These are phyloP conservation scores for Mycena vulgaris DNA, from an alignment of 768 basidiomycete genomes.

Conservation along the genomic window DNA sequence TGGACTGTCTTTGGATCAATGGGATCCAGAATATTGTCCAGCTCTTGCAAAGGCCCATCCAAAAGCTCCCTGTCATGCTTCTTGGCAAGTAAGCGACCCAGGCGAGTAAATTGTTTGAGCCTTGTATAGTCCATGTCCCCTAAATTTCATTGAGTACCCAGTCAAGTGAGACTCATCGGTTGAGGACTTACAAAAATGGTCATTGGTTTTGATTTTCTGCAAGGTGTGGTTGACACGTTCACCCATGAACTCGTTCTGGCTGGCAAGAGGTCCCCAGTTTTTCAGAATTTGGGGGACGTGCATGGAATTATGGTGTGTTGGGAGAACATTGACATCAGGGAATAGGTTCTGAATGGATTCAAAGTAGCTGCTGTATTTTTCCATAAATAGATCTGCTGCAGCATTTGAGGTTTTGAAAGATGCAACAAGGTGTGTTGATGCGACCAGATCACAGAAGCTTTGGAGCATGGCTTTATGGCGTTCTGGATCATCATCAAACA, in stretches of 20 bases:
- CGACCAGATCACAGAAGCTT: constrained; percentile 34
- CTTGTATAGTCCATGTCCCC: constrained; percentile 35
- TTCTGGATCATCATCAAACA: constrained; percentile 16
- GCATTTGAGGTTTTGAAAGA: constrained; percentile 30
- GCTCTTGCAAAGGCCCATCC: background rate
- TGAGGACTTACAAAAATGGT: constrained; percentile 27
- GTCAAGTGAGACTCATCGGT: background rate
- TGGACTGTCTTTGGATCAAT: background rate
- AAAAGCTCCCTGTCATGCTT: constrained; percentile 7
- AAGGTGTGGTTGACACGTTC: constrained; percentile 33
- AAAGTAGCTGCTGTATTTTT: constrained; percentile 26
- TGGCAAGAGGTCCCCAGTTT: constrained; percentile 37
- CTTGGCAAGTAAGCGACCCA: background rate
- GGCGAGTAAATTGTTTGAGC: constrained; percentile 26
- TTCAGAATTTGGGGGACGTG: constrained; percentile 26
- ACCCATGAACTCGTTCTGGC: constrained; percentile 32
- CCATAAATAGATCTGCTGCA: constrained; percentile 33
- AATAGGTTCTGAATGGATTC: constrained; percentile 12
- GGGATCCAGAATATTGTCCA: constrained; percentile 7
- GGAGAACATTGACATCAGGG: constrained; percentile 14
- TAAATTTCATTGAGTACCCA: background rate
- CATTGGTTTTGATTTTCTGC: constrained; percentile 34
- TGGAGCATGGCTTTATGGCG: constrained; percentile 14
- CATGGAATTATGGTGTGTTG: constrained; percentile 38
- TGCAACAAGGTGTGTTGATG: constrained; percentile 33